Base-by-base conservation (phyloP, 2,329 filamentous ascomycete genomes). In the Chaetomiaceae sp. region DNA sequence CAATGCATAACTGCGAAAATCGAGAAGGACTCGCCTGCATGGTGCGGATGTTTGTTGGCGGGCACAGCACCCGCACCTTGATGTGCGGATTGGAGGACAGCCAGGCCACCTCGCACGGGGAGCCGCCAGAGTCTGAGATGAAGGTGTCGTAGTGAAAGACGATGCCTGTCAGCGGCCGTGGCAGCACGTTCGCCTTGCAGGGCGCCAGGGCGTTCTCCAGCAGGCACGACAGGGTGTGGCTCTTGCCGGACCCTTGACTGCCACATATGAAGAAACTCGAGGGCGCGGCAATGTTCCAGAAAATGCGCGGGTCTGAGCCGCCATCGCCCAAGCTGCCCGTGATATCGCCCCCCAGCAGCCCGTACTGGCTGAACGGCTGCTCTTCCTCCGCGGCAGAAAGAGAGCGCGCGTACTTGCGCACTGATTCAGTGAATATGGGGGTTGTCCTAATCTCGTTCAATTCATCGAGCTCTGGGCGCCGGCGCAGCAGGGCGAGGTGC, bases 141-240 rank as follows among this genome's bases (percentile, higher is more conserved):
- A 76, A 78, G 0, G 70, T 71, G 52, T 83, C 79, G 48, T 81
- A 85, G 51, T 85, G 80, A 39, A 86, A 84, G 0, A 86, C 74
- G 0, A 86, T 62, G 0, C 76, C 80, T 0, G 78, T 76, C 0
- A 84, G 63, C 0, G 79, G 79, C 0, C 65, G 65, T 0, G 69
- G 67, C 1, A 82, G 64, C 0, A 61, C 58, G 6, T 73, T 75
- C 0, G 73, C 64, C 0, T 60, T 55, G 0, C 67, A 74, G 0
- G 60, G 54, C 1, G 79, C 62, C 0, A 84, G 63, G 29, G 74
- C 81, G 51, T 78, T 80, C 56, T 84, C 80, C 0, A 78, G 58
- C 1, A 78, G 51, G 39, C 72, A 78, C 1, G 74, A 74, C 1
- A 82, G 64, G 0, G 76, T 80, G 49, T 84, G 79, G 37, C 76